Evolutionary conservation across 129 eudicot species (phyloP).

Genomic region (Ambrosia trifida): DNA sequence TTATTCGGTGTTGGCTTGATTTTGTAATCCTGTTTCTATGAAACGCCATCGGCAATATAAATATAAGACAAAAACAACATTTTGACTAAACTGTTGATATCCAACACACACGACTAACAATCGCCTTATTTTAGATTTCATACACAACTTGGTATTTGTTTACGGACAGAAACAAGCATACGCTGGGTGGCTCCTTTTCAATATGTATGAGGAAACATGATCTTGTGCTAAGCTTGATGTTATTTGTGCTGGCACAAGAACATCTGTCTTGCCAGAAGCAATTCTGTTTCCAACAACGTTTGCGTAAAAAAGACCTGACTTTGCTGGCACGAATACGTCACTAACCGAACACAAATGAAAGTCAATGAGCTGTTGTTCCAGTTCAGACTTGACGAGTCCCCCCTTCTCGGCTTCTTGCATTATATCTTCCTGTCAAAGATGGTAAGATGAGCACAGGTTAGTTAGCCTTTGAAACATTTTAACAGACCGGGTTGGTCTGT

Average conservation of each 20-base stretch:
- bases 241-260: slow-evolving; percentile 50
- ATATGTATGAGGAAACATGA: slow-evolving; percentile 49
- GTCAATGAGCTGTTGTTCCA: slow-evolving; percentile 53
- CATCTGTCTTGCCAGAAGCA: slow-evolving; percentile 44
- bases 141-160: slow-evolving; percentile 12
- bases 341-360: slow-evolving; percentile 53
- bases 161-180: slow-evolving; percentile 58
- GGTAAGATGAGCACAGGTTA: neutral
- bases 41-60: neutral
- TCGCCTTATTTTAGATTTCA: slow-evolving; percentile 19
- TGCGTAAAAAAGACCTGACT: slow-evolving; percentile 49
- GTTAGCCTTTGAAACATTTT: neutral
- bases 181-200: slow-evolving; percentile 55
- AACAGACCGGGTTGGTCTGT: neutral
- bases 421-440: slow-evolving; percentile 45
- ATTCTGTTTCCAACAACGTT: slow-evolving; percentile 66
- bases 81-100: slow-evolving; percentile 15
- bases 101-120: slow-evolving; percentile 22
- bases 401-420: slow-evolving; percentile 44
- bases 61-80: neutral
- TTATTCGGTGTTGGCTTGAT: neutral
- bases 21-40: neutral
- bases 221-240: slow-evolving; percentile 40
- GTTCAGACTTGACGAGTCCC: slow-evolving; percentile 22
- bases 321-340: slow-evolving; percentile 60